phyloP scores from a whole-genome alignment of 2,329 filamentous ascomycete species.

The Chalaropsis ovoidea region DNA sequence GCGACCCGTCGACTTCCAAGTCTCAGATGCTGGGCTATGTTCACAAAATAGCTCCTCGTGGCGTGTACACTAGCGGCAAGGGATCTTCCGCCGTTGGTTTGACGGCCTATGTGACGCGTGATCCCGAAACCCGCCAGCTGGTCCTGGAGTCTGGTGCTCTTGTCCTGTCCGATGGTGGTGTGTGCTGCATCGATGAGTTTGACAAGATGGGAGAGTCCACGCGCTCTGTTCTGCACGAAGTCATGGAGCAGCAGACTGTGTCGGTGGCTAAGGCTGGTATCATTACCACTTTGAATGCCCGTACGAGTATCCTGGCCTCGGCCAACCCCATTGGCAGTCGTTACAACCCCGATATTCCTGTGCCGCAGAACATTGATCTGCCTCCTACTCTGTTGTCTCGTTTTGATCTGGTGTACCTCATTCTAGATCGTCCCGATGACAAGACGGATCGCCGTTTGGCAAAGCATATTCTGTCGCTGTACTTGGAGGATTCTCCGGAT shows the following conservation, averaged over 20 bases:
- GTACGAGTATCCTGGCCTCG: slow-evolving; percentile 90
- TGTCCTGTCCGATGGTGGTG: slow-evolving; percentile 69
- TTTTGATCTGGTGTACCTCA: slow-evolving; percentile 94
- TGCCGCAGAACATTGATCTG: slow-evolving; percentile 95
- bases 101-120: slow-evolving; percentile 69
- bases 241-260: slow-evolving; percentile 81
- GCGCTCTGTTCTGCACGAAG: slow-evolving; percentile 72
- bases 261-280: slow-evolving; percentile 86
- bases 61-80: slow-evolving; percentile 71
- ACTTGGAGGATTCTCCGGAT: slow-evolving; percentile 86
- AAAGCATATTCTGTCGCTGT: slow-evolving; percentile 89
- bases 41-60: slow-evolving; percentile 90
- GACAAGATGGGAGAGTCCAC: slow-evolving; percentile 78
- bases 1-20: slow-evolving; percentile 93
- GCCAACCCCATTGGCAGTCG: slow-evolving; percentile 97
- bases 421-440: slow-evolving; percentile 89
- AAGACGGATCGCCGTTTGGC: slow-evolving; percentile 78
- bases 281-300: slow-evolving; percentile 89
- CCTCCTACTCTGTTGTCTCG: slow-evolving; percentile 88
- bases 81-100: slow-evolving; percentile 73
- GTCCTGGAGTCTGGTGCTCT: slow-evolving; percentile 71
- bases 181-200: slow-evolving; percentile 78
- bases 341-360: slow-evolving; percentile 90
- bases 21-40: slow-evolving; percentile 91
- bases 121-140: slow-evolving; percentile 69